Base-by-base conservation (phyloP, 768 basidiomycete genomes). In the Gymnopilus dilepis region DNA sequence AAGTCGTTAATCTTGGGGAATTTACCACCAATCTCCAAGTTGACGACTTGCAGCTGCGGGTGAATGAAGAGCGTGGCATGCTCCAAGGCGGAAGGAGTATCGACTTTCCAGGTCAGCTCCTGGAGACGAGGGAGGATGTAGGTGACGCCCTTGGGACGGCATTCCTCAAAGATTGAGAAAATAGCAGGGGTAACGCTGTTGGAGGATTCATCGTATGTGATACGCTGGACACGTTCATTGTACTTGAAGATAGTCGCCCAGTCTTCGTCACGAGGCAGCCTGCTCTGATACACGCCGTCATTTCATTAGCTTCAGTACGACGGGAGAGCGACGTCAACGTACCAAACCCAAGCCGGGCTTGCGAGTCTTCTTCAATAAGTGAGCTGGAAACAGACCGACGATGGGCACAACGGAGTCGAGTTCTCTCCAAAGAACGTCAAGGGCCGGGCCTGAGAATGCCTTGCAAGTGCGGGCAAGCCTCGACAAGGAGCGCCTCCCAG, bases 331-430 rank as follows among this genome's bases (percentile, higher is more conserved):
- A 38, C 7, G 15, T 37, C 34, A 19, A 73, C 91, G 70, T 69
- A 92, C 91, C 79, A 93, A 79, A 71, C 91, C 91, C 63, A 91
- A 75, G 52, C 90, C 90, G 52, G 91, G 91, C 70, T 83, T 86
- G 63, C 85, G 84, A 59, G 86, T 80, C 73, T 86, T 90, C 75
- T 86, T 90, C 74, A 92, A 77, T 65, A 92, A 68, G 64, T 82
- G 78, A 59, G 77, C 79, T 13, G 91, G 91, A 71, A 93, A 92
- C 57, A 92, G 71, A 34, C 87, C 86, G 59, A 92, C 78, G 59
- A 93, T 78, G 9, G 91, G 91, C 47, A 86, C 75, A 61, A 92
- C 78, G 12, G 89, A 90, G 72, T 92, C 90, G 58, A 93, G 76
- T 67, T 93, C 91, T 70, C 82, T 85, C 91, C 91, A 93, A 30